Evolutionary conservation across 768 basidiomycete species (phyloP).

Genomic region (Rhizopogon roseolus): DNA sequence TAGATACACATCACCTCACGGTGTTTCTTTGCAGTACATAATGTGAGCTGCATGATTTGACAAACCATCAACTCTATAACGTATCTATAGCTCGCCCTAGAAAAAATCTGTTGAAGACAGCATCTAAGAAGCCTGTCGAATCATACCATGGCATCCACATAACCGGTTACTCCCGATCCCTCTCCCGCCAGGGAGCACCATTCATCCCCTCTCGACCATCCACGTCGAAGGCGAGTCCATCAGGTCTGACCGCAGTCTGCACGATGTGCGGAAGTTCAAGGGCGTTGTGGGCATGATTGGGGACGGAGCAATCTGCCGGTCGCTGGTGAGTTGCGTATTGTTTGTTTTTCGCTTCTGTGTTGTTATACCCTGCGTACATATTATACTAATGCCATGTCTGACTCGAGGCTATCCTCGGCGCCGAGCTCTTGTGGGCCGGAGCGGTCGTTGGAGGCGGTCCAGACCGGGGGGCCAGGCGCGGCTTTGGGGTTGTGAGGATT

Average conservation of each 20-base stretch:
- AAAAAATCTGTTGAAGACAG: constrained; percentile 26
- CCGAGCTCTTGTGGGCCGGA: constrained; percentile 30
- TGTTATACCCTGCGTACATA: background rate
- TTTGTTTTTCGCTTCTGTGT: background rate
- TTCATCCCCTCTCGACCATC: constrained; percentile 42
- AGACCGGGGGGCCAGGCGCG: constrained; percentile 52
- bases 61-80: background rate
- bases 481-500: constrained; percentile 47
- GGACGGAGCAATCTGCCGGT: constrained; percentile 49
- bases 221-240: constrained; percentile 42
- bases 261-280: constrained; percentile 29
- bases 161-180: constrained; percentile 29
- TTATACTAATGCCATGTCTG: constrained; percentile 11
- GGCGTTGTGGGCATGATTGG: constrained; percentile 46
- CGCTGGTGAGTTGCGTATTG: constrained; percentile 30
- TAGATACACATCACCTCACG: background rate
- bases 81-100: constrained; percentile 15
- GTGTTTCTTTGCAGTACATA: constrained; percentile 27
- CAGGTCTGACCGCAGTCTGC: constrained; percentile 30
- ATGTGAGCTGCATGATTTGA: constrained; percentile 20
- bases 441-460: constrained; percentile 54
- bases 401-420: constrained; percentile 26
- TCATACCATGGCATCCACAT: constrained; percentile 47
- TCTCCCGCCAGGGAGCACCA: constrained; percentile 18
- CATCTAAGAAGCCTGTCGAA: constrained; percentile 42